Evolutionary conservation across 2,329 filamentous ascomycete genomes (phyloP).

Genomic region (Talaromyces sp.): DNA sequence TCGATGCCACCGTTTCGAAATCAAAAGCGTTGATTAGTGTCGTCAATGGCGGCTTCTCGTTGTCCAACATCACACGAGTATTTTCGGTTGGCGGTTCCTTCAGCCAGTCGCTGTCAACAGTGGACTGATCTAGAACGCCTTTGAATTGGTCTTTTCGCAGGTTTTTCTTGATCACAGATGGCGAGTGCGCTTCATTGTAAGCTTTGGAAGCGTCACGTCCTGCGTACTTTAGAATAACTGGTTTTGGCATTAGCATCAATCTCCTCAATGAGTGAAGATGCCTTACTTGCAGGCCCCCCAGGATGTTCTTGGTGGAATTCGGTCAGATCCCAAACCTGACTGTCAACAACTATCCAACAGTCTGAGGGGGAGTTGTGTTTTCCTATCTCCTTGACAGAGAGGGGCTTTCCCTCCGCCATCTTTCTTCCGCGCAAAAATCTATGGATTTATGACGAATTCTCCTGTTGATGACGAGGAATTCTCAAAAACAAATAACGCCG

Average conservation of each 20-base stretch:
- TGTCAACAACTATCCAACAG: slow-evolving; percentile 64
- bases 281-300: slow-evolving; percentile 50
- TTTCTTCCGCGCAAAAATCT: not conserved
- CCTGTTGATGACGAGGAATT: not conserved
- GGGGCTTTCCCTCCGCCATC: slow-evolving; percentile 25
- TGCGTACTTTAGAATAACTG: slow-evolving; percentile 42
- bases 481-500: not conserved
- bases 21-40: slow-evolving; percentile 55
- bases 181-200: slow-evolving; percentile 42
- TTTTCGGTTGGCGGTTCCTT: slow-evolving; percentile 33
- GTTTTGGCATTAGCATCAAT: not conserved
- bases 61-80: slow-evolving; percentile 19
- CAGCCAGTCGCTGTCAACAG: slow-evolving; percentile 45
- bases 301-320: slow-evolving; percentile 60
- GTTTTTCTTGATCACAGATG: slow-evolving; percentile 40
- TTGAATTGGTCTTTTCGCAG: slow-evolving; percentile 41
- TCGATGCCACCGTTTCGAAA: slow-evolving; percentile 53
- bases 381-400: slow-evolving; percentile 42
- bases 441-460: not conserved
- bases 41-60: slow-evolving; percentile 47
- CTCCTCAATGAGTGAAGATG: slow-evolving; percentile 1
- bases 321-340: slow-evolving; percentile 62
- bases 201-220: slow-evolving; percentile 41
- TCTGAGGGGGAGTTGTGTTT: slow-evolving; percentile 45
- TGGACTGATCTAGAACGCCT: slow-evolving; percentile 44